Percentiles rank a stretch among this genome's conserved stretches.
These are phyloP conservation scores for Zasmidium cellare DNA, from an alignment of 2,329 filamentous ascomycete genomes.

Conservation along the genomic window DNA sequence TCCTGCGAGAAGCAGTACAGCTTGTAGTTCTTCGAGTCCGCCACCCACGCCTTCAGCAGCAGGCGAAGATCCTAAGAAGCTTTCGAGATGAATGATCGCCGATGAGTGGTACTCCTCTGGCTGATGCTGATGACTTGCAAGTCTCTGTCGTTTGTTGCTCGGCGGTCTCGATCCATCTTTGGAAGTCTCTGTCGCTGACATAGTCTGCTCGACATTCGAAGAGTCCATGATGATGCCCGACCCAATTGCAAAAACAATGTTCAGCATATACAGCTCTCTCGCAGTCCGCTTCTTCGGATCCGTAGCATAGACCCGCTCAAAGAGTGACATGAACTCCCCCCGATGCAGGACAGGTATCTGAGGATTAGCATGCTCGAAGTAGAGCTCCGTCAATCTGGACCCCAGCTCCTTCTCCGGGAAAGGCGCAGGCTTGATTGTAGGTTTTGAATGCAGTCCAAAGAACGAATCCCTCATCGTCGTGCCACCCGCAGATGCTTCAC, in stretches of 20 bases:
- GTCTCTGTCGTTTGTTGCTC: constrained; percentile 52
- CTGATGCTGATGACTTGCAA: constrained; percentile 57
- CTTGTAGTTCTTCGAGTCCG: constrained; percentile 89
- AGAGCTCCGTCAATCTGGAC: constrained; percentile 71
- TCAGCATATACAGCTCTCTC: constrained; percentile 86
- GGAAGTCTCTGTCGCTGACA: constrained; percentile 35
- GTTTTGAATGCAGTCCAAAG: constrained; percentile 91
- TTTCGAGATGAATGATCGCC: constrained; percentile 86
- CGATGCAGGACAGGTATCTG: constrained; percentile 92
- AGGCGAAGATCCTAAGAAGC: constrained; percentile 70
- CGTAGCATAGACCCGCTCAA: constrained; percentile 75
- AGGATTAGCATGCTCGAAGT: constrained; percentile 95
- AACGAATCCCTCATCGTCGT: constrained; percentile 94
- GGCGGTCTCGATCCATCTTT: constrained; percentile 27
- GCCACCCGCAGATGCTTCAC: constrained; percentile 55
- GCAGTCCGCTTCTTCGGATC: constrained; percentile 68
- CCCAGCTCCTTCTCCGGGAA: constrained; percentile 81
- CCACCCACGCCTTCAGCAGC: constrained; percentile 70
- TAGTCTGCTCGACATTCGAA: constrained; percentile 33
- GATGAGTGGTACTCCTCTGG: constrained; percentile 96
- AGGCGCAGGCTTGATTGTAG: constrained; percentile 78
- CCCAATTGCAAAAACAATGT: constrained; percentile 96
- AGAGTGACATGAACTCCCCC: constrained; percentile 83
- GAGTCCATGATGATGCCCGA: constrained; percentile 81
- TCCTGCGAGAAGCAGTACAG: constrained; percentile 85